phyloP scores from a whole-genome alignment of 768 basidiomycete genomes.

The Rhodocollybia butyracea region DNA sequence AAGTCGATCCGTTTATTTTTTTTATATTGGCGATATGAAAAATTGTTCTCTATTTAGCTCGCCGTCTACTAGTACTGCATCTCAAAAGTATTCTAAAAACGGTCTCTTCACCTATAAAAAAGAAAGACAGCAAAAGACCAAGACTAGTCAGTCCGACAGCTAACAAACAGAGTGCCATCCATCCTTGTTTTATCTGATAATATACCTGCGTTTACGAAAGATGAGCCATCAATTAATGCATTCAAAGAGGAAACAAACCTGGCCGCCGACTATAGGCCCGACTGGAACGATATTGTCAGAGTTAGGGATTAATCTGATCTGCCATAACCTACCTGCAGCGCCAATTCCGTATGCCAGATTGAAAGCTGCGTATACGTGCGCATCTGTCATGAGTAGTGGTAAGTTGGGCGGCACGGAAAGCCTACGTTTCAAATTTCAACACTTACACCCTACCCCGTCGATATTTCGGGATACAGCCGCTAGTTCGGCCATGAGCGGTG shows the following conservation, averaged over 20 bases:
- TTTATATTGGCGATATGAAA: too few relatives aligned
- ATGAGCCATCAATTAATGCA: too few relatives aligned
- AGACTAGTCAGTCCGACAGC: constrained; percentile 36
- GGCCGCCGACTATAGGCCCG: constrained; percentile 70
- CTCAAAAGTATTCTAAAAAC: constrained; percentile 20
- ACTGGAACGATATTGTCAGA: too few relatives aligned
- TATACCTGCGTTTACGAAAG: too few relatives aligned
- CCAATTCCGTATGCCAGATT: constrained; percentile 71
- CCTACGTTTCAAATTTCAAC: neutral
- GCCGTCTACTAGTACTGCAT: too few relatives aligned
- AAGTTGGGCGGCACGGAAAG: constrained; percentile 2
- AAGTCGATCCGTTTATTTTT: too few relatives aligned
- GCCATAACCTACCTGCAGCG: constrained; percentile 43
- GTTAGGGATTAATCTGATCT: too few relatives aligned
- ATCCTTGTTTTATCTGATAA: constrained; percentile 50
- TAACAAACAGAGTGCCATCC: constrained; percentile 55
- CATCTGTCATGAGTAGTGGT: constrained; percentile 42
- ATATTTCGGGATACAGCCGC: constrained; percentile 54
- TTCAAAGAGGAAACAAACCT: too few relatives aligned
- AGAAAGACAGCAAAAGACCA: constrained; percentile 32
- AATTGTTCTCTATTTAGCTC: too few relatives aligned
- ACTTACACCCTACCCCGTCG: constrained; percentile 67
- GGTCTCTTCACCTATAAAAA: constrained; percentile 49
- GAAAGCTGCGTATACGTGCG: constrained; percentile 71
- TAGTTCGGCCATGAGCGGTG: constrained; percentile 66